Base-by-base conservation (phyloP, 805 yeast species). In the Huiozyma sinensis region DNA sequence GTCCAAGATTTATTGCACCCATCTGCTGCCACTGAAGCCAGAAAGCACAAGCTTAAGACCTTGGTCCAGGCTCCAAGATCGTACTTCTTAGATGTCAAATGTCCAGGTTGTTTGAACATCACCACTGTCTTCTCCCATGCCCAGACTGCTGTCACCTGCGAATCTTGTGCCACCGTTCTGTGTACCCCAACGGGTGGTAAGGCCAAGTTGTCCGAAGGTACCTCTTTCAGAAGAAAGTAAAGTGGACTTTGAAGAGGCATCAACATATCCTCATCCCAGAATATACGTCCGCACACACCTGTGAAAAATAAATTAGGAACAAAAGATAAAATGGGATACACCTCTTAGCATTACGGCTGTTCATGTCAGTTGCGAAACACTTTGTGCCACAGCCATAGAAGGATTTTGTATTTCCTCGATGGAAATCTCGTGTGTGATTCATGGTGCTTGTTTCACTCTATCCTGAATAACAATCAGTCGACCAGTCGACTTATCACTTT, bases 171-270 rank as follows among this genome's bases (percentile, higher is more conserved):
- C 59, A 87, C 96, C 58, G 97, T 92, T 56, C 83, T 92, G 69
- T 89, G 97, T 77, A 83, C 92, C 67, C 99, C 99, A 70, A 84
- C 97, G 58, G 99, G 99, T 80, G 99, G 99, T 79, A 92, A 92
- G 81, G 97, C 97, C 68, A 88, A 83, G 76, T 81, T 92, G 71
- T 88, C 97, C 63, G 98, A 94, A 78, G 99, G 99, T 73, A 85
- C 95, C 70, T 92, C 98, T 65, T 92, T 88, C 92, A 88, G 97
- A 83, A 86, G 87, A 77, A 92, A 90, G 87, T 90, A 86, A 83
- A 58, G 24, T 17, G 24, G 24, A 17, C 24, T 17, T 17, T 17
- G 24, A 17, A 17, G 24, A 17, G 24, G 24, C 24, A 2, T 17
- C 24, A 17, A 17, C 24, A 17, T 17, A 17, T 17, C 24, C 24